A percentile compares a stretch with the other conserved stretches of the same genome.
These are phyloP conservation scores for Yamadazyma sp. DNA, from an alignment of 1,139 yeast species.

Conservation along the genomic window DNA sequence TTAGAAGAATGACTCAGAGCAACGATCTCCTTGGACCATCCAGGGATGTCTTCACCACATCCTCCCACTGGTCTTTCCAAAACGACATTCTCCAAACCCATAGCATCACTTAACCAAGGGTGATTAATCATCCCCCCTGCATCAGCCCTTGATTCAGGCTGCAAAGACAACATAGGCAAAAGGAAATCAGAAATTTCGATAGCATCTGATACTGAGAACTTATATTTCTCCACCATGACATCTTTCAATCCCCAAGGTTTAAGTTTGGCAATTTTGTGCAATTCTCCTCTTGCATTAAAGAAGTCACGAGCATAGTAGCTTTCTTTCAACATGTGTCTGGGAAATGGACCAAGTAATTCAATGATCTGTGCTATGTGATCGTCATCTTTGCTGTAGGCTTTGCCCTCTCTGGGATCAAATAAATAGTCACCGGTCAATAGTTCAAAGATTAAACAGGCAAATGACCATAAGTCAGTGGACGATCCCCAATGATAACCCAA, in stretches of 20 bases:
- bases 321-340: slow-evolving; percentile 44
- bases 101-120: slow-evolving; percentile 70
- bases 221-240: slow-evolving; percentile 57
- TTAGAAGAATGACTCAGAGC: slow-evolving; percentile 12
- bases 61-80: slow-evolving; percentile 61
- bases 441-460: slow-evolving; percentile 48
- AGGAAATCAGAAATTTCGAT: slow-evolving; percentile 61
- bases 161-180: slow-evolving; percentile 68
- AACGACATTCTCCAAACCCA: slow-evolving; percentile 56
- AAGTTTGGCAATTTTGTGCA: slow-evolving; percentile 56
- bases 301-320: slow-evolving; percentile 44
- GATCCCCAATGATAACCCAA: slow-evolving; percentile 54
- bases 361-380: slow-evolving; percentile 52
- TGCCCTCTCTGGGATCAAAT: slow-evolving; percentile 50
- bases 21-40: slow-evolving; percentile 55
- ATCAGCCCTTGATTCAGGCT: slow-evolving; percentile 72
- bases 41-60: slow-evolving; percentile 71
- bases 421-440: slow-evolving; percentile 49
- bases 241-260: slow-evolving; percentile 52
- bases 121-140: slow-evolving; percentile 82
- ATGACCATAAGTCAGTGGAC: slow-evolving; percentile 49
- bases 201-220: slow-evolving; percentile 55
- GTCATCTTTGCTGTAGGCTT: slow-evolving; percentile 47
- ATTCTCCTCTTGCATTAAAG: slow-evolving; percentile 50
- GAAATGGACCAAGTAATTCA: slow-evolving; percentile 46